phyloP scores from a whole-genome alignment of 129 eudicot species.

The Helianthus tuberosus region DNA sequence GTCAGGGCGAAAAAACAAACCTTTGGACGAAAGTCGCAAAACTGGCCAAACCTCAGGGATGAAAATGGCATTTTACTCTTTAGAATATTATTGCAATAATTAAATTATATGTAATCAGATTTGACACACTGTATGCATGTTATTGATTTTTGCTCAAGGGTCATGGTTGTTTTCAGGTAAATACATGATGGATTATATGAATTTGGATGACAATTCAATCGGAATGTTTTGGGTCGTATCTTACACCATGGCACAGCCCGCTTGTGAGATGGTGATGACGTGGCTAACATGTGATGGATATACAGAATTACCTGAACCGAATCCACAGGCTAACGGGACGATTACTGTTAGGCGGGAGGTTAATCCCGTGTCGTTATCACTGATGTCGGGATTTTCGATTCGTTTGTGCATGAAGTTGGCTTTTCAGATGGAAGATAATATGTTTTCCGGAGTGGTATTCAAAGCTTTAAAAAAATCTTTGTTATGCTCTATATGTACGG shows the following conservation, averaged over 20 bases:
- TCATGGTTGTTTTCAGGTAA: conserved; percentile 54
- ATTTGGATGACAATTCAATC: conserved; percentile 82
- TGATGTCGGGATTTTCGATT: conserved; percentile 87
- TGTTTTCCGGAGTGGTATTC: conserved; percentile 89
- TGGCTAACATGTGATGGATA: conserved; percentile 81
- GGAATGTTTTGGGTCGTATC: conserved; percentile 99
- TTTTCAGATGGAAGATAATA: conserved; percentile 77
- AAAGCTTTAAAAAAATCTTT: background rate
- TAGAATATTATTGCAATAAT: background rate
- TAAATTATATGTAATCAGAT: background rate
- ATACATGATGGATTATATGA: conserved; percentile 82
- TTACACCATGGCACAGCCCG: conserved; percentile 94
- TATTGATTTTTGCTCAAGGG: background rate
- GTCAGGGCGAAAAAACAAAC: too few relatives aligned
- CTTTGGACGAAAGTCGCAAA: too few relatives aligned
- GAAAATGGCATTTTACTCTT: background rate
- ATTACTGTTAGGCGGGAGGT: conserved; percentile 84
- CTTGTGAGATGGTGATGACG: conserved; percentile 80
- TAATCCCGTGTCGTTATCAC: conserved; percentile 75
- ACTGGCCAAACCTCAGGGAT: too few relatives aligned
- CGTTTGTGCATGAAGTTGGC: conserved; percentile 76
- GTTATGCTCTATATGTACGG: background rate
- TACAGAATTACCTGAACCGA: conserved; percentile 65
- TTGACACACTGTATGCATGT: background rate
- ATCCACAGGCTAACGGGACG: conserved; percentile 69